Base-by-base conservation (phyloP, 202 grass and related monocot species). In the Brachypodium distachyon region DNA sequence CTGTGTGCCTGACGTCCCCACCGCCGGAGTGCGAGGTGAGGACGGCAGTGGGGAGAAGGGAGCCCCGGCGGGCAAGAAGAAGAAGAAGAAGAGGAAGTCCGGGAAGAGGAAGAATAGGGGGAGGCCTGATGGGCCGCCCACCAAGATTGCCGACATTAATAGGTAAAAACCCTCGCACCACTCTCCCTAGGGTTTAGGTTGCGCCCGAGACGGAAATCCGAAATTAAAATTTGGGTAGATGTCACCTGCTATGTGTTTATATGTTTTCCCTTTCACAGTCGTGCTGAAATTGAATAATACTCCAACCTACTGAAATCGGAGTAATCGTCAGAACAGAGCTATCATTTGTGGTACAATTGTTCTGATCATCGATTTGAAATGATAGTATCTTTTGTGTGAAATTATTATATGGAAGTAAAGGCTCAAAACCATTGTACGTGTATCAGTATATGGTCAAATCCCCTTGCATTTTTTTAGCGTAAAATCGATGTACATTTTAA, bases 131-230 rank as follows among this genome's bases (percentile, higher is more conserved):
- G 78, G 76, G 12, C 36, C 84, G 16, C 85, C 91, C 72, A 92
- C 91, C 72, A 92, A 73, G 57, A 90, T 94, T 56, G 81, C 79
- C 11, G 89, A 88, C 81, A 92, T 97, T 46, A 97, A 91, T 70
- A 66, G 81, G 90, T 93, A 84, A 73, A 22, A 66, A n/a, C 59
- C 54, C 54, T 76, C 46, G 16, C 13, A 14, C 37, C 29, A 27
- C 27, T 40, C 18, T 39, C 28, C 28, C 41, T 82, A 77, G 74
- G 78, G 60, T 79, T 81, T 82, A 52, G 80, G 65, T 73, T 50
- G 14, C 23, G 37, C 10, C 9, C 18, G 37, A 49, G 6, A 21
- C 28, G 48, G 33, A 50, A 57, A 5, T 72, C 34, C 17, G 14
- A 74, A 68, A 68, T 68, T 46, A 68, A 46, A 6, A 40, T 33